These are phyloP conservation scores for Phaffia australis DNA, from an alignment of 768 basidiomycete species.

Conservation along the genomic window DNA sequence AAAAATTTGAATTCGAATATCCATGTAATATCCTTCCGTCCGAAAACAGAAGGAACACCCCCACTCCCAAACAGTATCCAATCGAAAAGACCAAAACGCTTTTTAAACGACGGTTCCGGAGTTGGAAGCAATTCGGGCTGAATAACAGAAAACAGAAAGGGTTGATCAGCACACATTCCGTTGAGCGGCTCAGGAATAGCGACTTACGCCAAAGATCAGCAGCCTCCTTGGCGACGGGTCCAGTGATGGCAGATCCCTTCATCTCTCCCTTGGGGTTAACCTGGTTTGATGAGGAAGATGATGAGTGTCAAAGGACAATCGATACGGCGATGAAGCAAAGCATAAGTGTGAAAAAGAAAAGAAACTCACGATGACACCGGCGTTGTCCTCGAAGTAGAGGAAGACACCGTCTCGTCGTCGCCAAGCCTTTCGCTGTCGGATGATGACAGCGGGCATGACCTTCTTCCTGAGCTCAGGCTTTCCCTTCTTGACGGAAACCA, in stretches of 20 bases:
- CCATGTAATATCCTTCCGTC: no score
- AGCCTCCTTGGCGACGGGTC: conserved; percentile 98
- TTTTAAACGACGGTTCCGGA: conserved; percentile 91
- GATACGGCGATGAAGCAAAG: neutral
- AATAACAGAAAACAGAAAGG: neutral
- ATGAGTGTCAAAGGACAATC: no score
- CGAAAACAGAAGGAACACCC: no score
- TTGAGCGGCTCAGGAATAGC: conserved; percentile 55
- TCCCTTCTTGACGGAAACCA: conserved; percentile 98
- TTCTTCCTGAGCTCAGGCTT: conserved; percentile 99
- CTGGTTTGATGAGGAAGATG: conserved; percentile 55
- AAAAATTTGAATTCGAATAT: no score
- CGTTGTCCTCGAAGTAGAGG: conserved; percentile 65
- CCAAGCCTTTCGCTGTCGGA: conserved; percentile 98
- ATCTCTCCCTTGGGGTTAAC: conserved; percentile 99
- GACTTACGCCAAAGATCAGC: conserved; percentile 80
- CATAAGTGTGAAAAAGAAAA: neutral
- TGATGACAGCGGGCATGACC: conserved; percentile 94
- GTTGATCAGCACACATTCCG: conserved; percentile 44
- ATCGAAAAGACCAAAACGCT: neutral
- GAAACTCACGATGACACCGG: conserved; percentile 43
- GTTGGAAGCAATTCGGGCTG: conserved; percentile 22
- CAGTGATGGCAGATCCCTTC: conserved; percentile 91
- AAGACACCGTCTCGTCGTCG: conserved; percentile 95
- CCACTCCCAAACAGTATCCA: no score